These are phyloP conservation scores for Colletotrichum melonis DNA, from an alignment of 2,329 filamentous ascomycete genomes.

Conservation along the genomic window DNA sequence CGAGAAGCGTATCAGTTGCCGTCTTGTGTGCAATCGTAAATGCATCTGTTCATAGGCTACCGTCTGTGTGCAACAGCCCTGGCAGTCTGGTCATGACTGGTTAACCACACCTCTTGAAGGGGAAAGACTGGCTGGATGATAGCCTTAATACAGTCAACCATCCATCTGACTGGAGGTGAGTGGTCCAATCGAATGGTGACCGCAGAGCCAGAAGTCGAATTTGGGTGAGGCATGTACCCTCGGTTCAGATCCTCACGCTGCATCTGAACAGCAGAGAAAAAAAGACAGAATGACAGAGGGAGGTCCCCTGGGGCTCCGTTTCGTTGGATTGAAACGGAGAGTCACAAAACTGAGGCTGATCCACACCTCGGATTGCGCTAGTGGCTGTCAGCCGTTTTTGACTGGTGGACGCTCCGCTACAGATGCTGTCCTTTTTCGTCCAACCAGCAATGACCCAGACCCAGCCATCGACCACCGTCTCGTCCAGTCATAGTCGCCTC, in stretches of 20 bases:
- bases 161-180: neutral
- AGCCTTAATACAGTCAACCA: neutral
- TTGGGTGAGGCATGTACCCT: neutral
- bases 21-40: no score
- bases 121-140: constrained; percentile 1
- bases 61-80: neutral
- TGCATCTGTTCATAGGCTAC: neutral
- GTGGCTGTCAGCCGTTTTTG: constrained; percentile 3
- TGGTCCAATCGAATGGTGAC: neutral
- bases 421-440: constrained; percentile 11
- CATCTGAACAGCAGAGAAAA: neutral
- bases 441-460: constrained; percentile 16
- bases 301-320: neutral
- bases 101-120: constrained; percentile 20
- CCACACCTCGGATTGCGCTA: constrained; percentile 4
- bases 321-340: neutral
- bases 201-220: neutral
- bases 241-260: neutral
- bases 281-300: neutral
- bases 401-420: constrained; percentile 16
- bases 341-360: neutral
- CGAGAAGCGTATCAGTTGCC: neutral
- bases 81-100: neutral
- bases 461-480: neutral
- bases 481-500: neutral